Evolutionary conservation across 805 yeast genomes (phyloP).

Genomic region (Candida mattraensis): DNA sequence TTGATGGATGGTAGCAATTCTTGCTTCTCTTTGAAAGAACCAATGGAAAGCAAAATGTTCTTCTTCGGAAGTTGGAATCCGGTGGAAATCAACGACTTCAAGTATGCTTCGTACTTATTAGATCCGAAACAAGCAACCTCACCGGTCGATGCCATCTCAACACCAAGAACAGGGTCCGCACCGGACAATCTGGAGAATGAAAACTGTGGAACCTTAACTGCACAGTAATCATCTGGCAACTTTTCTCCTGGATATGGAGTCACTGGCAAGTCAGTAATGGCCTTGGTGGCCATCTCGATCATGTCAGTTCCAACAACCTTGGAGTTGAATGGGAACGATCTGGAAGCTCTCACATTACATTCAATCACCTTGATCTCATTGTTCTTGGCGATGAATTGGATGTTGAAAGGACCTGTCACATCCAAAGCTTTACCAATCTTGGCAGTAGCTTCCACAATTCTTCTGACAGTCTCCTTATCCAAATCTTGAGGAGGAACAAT

Average conservation of each 20-base stretch:
- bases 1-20: conserved; percentile 88
- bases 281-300: conserved; percentile 96
- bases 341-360: conserved; percentile 98
- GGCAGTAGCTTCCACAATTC: conserved; percentile 94
- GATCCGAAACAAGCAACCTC: conserved; percentile 97
- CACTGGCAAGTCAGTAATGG: conserved; percentile 84
- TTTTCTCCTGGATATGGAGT: conserved; percentile 87
- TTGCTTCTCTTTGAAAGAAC: conserved; percentile 94
- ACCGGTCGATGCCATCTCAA: conserved; percentile 99
- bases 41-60: conserved; percentile 89
- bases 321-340: conserved; percentile 98
- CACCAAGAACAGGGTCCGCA: conserved; percentile 97
- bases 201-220: conserved; percentile 95
- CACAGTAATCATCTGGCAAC: conserved; percentile 92
- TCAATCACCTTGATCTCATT: conserved; percentile 96
- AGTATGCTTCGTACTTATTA: conserved; percentile 94
- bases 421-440: conserved; percentile 93
- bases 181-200: conserved; percentile 96
- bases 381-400: conserved; percentile 94
- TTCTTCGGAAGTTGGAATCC: conserved; percentile 95
- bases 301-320: conserved; percentile 95
- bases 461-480: conserved; percentile 83
- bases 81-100: conserved; percentile 91
- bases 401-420: conserved; percentile 96
- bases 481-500: conserved; percentile 97